Evolutionary conservation across 2,329 filamentous ascomycete species (phyloP).

Genomic region (Leptosphaerulina australis): DNA sequence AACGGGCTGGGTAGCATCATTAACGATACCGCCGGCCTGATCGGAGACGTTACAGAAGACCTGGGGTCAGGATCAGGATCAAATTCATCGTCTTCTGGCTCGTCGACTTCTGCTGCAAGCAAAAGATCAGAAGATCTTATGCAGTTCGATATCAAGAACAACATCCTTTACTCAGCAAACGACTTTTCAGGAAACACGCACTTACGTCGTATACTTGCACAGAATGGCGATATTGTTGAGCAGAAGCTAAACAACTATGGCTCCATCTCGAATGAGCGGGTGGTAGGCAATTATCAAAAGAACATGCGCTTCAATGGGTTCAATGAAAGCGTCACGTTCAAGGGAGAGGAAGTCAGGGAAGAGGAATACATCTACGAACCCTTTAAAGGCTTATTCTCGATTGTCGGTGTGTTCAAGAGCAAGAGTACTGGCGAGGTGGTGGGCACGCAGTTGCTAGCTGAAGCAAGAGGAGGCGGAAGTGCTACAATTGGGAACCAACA

Average conservation of each 20-base stretch:
- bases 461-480: conserved; percentile 59
- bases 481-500: conserved; percentile 54
- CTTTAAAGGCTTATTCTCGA: conserved; percentile 54
- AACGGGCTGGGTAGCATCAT: conserved; percentile 57
- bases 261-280: conserved; percentile 49
- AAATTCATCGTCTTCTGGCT: conserved; percentile 9
- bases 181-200: conserved; percentile 61
- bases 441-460: conserved; percentile 59
- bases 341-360: conserved; percentile 57
- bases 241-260: conserved; percentile 62
- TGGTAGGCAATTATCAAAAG: conserved; percentile 58
- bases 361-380: conserved; percentile 62
- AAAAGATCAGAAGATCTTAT: conserved; percentile 42
- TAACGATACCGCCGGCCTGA: conserved; percentile 44
- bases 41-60: conserved; percentile 33
- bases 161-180: conserved; percentile 66
- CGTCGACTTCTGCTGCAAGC: conserved; percentile 22
- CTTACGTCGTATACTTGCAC: conserved; percentile 63
- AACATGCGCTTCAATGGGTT: conserved; percentile 64
- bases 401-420: conserved; percentile 58
- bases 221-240: conserved; percentile 62
- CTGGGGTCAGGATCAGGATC: conserved; percentile 11
- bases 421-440: conserved; percentile 56
- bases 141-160: conserved; percentile 59
- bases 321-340: conserved; percentile 45